A percentile compares a stretch with the other conserved stretches of the same genome.
Evolutionary conservation across 75 land plant genomes (phyloP).

Genomic region (Azolla pinnata): DNA sequence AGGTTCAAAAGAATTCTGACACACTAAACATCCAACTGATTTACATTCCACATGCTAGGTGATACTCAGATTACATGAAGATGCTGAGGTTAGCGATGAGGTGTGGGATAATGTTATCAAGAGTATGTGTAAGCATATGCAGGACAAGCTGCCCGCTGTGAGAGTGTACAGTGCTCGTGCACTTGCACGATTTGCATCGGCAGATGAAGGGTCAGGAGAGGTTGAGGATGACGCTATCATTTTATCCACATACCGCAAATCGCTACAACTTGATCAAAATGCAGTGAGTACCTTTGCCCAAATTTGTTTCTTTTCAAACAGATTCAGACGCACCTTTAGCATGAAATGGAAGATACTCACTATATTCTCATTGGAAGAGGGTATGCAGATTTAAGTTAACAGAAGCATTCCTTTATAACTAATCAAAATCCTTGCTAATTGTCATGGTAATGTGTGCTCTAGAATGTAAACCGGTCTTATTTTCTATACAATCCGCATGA

Average conservation of each 20-base stretch:
- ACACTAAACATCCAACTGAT: too few species aligned
- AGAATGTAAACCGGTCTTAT: too few species aligned
- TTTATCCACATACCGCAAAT: constrained; percentile 45
- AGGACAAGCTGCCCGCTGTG: constrained; percentile 61
- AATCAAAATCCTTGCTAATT: too few species aligned
- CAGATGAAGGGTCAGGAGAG: constrained; percentile 25
- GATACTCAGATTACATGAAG: constrained; percentile 69
- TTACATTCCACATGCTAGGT: too few species aligned
- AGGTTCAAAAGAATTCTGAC: too few species aligned
- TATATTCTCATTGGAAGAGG: too few species aligned
- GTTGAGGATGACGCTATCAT: constrained; percentile 58
- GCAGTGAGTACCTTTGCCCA: constrained; percentile 35
- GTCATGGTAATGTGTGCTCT: too few species aligned
- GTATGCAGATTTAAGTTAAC: too few species aligned
- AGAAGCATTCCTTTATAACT: too few species aligned
- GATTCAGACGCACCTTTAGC: too few species aligned
- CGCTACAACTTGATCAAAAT: constrained; percentile 58
- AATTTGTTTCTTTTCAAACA: too few species aligned
- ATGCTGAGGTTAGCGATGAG: constrained; percentile 75
- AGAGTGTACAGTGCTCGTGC: constrained; percentile 73
- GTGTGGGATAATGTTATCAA: constrained; percentile 82
- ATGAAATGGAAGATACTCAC: neutral
- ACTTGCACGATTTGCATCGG: constrained; percentile 61
- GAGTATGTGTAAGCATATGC: constrained; percentile 55
- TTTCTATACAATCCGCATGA: too few species aligned